Conservation (phyloP, 352 stramenopile genomes). For the Globisporangium nunn region DNA sequence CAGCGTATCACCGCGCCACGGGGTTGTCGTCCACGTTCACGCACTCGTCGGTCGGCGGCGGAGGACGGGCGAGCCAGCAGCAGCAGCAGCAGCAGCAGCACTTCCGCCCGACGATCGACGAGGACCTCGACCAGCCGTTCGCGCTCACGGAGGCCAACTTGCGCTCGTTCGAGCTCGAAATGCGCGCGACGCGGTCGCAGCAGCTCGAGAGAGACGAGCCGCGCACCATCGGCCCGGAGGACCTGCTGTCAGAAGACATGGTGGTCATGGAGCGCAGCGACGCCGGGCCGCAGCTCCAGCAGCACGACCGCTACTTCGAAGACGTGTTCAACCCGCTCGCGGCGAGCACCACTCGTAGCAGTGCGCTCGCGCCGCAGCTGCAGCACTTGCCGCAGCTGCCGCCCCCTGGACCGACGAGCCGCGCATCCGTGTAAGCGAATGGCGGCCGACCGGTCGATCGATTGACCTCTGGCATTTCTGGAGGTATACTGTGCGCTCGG, state of each 20-base stretch:
- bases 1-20: neutral
- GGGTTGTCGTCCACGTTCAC: constrained; percentile 11
- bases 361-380: neutral
- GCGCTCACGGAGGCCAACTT: constrained; percentile 13
- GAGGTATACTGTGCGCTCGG: neutral
- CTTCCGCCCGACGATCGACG: constrained; percentile 4
- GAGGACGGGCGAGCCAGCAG: neutral
- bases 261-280: constrained; percentile 2
- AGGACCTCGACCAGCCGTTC: constrained; percentile 6
- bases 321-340: neutral
- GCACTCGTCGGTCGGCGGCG: constrained; percentile 1
- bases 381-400: neutral
- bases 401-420: neutral
- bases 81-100: neutral
- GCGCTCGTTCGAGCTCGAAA: constrained; percentile 9
- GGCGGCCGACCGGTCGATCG: neutral
- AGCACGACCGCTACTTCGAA: neutral
- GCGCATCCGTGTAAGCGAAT: neutral
- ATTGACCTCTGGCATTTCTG: neutral
- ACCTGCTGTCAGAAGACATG: constrained; percentile 1
- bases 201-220: neutral
- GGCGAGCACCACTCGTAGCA: neutral
- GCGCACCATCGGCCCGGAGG: neutral
- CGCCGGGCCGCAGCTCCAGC: neutral
- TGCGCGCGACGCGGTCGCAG: neutral